Conservation (phyloP, 2,329 filamentous ascomycete species). For the Lachnellula arida region DNA sequence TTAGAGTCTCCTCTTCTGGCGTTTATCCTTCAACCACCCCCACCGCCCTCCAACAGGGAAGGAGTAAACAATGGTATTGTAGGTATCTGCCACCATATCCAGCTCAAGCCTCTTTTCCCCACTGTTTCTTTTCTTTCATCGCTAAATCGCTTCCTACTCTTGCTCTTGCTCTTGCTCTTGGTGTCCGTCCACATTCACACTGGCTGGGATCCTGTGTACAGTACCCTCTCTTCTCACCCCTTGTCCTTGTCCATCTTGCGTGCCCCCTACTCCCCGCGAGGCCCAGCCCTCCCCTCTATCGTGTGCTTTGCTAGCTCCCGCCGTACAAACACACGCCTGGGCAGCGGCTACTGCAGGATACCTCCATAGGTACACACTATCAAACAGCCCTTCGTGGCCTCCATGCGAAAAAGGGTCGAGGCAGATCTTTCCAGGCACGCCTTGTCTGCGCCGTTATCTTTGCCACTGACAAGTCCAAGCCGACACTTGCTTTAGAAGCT, state of each 20-base stretch:
- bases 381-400: slow-evolving; percentile 7
- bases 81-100: neutral
- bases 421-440: slow-evolving; percentile 2
- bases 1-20: too few species aligned
- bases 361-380: slow-evolving; percentile 1
- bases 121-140: neutral
- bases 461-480: too few species aligned
- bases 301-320: neutral
- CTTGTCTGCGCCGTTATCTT: neutral
- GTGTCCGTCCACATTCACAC: neutral
- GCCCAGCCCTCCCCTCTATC: neutral
- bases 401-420: slow-evolving; percentile 4
- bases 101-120: neutral
- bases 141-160: too few species aligned
- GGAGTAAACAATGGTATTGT: too few species aligned
- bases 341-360: neutral
- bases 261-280: neutral
- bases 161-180: too few species aligned
- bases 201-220: neutral
- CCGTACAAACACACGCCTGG: too few species aligned
- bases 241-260: neutral
- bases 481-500: too few species aligned
- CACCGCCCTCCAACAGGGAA: too few species aligned
- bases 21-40: too few species aligned
- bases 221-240: neutral